A percentile compares a stretch with the other conserved stretches of the same genome.
Conservation (phyloP, 805 yeast species). For the Ogataea saltuana region DNA sequence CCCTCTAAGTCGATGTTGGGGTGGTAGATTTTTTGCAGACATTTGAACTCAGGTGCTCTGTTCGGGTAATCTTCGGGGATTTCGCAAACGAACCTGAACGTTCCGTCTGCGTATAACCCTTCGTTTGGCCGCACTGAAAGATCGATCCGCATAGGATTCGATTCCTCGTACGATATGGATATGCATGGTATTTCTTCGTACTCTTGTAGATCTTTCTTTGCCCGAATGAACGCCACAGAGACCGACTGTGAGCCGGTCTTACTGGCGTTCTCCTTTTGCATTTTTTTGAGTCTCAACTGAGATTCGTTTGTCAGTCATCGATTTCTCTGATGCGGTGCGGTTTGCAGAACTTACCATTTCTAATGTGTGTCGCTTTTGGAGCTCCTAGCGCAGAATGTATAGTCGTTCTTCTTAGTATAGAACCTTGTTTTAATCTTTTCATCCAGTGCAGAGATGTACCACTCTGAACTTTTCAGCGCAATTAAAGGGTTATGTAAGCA, state of each 20-base stretch:
- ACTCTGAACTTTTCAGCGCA: too few species aligned
- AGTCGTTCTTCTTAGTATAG: too few species aligned
- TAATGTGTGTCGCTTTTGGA: too few species aligned
- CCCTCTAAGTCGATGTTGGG: constrained; percentile 93
- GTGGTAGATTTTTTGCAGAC: constrained; percentile 75
- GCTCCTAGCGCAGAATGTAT: too few species aligned
- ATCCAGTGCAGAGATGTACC: too few species aligned
- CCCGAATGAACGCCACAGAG: constrained; percentile 68
- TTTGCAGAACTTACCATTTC: constrained; percentile 12
- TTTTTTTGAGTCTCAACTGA: constrained; percentile 33
- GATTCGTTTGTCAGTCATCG: neutral
- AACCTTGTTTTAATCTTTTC: too few species aligned
- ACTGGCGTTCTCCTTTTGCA: constrained; percentile 31
- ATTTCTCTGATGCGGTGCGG: neutral
- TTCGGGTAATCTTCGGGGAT: constrained; percentile 81
- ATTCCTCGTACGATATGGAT: constrained; percentile 51
- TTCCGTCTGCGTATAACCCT: constrained; percentile 71
- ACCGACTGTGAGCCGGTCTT: constrained; percentile 20
- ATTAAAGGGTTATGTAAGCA: too few species aligned
- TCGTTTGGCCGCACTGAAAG: constrained; percentile 63
- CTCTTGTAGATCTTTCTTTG: constrained; percentile 75
- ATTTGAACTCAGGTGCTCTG: constrained; percentile 84
- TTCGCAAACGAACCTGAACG: constrained; percentile 65
- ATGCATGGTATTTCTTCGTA: constrained; percentile 55
- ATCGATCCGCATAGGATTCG: constrained; percentile 61